A percentile compares a stretch with the other conserved stretches of the same genome.
phyloP scores from a whole-genome alignment of 257 asterid species.

The Ilex asprella region DNA sequence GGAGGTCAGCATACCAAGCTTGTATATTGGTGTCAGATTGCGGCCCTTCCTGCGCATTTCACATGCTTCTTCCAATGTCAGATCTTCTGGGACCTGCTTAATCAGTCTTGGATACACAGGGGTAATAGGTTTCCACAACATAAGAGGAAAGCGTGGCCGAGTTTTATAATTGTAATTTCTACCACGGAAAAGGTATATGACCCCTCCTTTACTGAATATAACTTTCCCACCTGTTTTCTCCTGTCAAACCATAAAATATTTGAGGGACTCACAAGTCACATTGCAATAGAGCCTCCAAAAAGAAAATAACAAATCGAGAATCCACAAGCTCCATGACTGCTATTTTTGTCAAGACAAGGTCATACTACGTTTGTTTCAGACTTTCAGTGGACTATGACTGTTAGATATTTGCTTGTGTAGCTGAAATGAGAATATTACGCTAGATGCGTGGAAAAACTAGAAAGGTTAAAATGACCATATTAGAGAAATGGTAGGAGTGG shows the following conservation, averaged over 20 bases:
- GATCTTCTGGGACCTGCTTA: conserved; percentile 62
- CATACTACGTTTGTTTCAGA: too few relatives aligned
- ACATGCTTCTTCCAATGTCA: conserved; percentile 74
- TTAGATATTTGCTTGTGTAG: too few relatives aligned
- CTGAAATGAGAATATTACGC: too few relatives aligned
- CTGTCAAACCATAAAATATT: conserved; percentile 25
- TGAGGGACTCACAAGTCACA: too few relatives aligned
- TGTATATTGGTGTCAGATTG: conserved; percentile 66
- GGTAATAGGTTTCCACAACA: conserved; percentile 86
- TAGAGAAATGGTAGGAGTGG: too few relatives aligned
- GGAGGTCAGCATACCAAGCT: conserved; percentile 51
- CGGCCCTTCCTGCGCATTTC: conserved; percentile 80
- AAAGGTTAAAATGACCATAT: too few relatives aligned
- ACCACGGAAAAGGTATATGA: conserved; percentile 79
- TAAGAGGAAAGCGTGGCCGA: conserved; percentile 76
- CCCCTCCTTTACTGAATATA: conserved; percentile 66
- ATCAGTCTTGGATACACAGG: conserved; percentile 90
- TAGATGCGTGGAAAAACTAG: too few relatives aligned
- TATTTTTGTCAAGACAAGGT: too few relatives aligned
- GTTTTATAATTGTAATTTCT: conserved; percentile 74
- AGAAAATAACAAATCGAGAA: too few relatives aligned
- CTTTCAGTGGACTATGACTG: too few relatives aligned
- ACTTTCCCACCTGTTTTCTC: conserved; percentile 89
- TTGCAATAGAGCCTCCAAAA: too few relatives aligned
- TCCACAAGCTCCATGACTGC: too few relatives aligned